Evolutionary conservation across 164 flowering plant genomes (phyloP), one percentile per base, ranked within the genome.

Genomic region (Aristolochia californica): DNA sequence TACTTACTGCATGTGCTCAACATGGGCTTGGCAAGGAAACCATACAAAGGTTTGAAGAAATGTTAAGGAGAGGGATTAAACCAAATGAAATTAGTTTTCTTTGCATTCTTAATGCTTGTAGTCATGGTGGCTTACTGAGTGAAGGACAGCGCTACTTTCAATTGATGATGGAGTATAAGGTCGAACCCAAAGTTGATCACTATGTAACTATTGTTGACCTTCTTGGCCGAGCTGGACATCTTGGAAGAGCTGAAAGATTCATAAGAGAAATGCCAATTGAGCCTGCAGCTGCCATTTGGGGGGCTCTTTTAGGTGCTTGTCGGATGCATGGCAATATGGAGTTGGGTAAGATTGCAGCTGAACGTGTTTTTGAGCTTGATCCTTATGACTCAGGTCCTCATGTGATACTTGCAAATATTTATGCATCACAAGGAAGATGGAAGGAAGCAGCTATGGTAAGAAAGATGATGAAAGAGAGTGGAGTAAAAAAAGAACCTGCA

Each of bases 91-190:
- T 81, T 27, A 78, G 83, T 9, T 85, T 83, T 66, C 79, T 83
- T n/a, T 77, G 76, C 70, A 72, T 85, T 27, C 79, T 83, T 34
- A 76, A 73, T 57, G 89, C 89, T 65, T 85, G 94, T 52, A 85
- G 87, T 66, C 86, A 78, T 68, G 65, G 79, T 27, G 85, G 89
- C 13, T 72, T 83, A 23, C 48, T 81, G 64, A 80, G 78, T 25
- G 78, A 76, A 65, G 89, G 88, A 34, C 60, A 65, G 13, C 27
- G 65, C 50, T 81, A 80, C 60, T 81, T 81, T 64, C 67, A 77
- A 4, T 55, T 73, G 66, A 83, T 83, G 87, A 76, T 72, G 52
- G 74, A 71, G 58, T 66, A 71, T 63, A 54, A 56, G 23, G 27
- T 80, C 10, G 79, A 78, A 25, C 84, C 89, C 23, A 55, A 70